Conservation (phyloP, 169 alveolate genomes). For the Plasmodium malariae region DNA sequence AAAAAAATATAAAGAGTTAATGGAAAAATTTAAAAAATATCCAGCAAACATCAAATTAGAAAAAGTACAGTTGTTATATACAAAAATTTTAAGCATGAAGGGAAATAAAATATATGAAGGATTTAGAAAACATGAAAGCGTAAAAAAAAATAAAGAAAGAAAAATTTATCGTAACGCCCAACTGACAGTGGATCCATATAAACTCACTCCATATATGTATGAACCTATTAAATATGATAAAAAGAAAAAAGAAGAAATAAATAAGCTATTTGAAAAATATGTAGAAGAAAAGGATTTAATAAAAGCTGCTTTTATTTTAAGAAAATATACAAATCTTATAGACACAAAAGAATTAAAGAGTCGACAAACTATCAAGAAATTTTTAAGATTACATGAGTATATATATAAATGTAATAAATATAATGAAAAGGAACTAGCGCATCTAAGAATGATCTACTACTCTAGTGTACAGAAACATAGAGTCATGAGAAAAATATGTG, state of each 20-base stretch:
- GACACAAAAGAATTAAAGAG: slow-evolving; percentile 45
- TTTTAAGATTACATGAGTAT: slow-evolving; percentile 78
- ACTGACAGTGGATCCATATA: slow-evolving; percentile 77
- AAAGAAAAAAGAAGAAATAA: slow-evolving; percentile 77
- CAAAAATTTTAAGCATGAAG: slow-evolving; percentile 61
- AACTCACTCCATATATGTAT: slow-evolving; percentile 83
- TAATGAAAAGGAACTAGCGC: slow-evolving; percentile 67
- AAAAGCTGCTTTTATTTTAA: slow-evolving; percentile 80
- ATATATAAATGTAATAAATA: slow-evolving; percentile 82
- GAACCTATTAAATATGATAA: slow-evolving; percentile 84
- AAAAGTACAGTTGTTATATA: slow-evolving; percentile 58
- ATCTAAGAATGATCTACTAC: slow-evolving; percentile 82
- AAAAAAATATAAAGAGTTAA: slow-evolving; percentile 39
- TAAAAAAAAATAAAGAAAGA: slow-evolving; percentile 42
- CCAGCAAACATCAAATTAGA: slow-evolving; percentile 40
- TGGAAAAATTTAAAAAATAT: slow-evolving; percentile 38
- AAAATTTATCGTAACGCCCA: slow-evolving; percentile 41
- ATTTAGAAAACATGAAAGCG: slow-evolving; percentile 78
- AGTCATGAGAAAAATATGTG: slow-evolving; percentile 78
- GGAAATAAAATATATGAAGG: slow-evolving; percentile 41
- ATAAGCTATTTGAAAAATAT: slow-evolving; percentile 80
- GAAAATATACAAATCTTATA: slow-evolving; percentile 77
- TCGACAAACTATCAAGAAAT: slow-evolving; percentile 71
- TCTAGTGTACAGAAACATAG: slow-evolving; percentile 82
- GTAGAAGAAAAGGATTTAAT: slow-evolving; percentile 83